Conservation (phyloP, 176 grass and related monocot species). For the Oryza coarctata region DNA sequence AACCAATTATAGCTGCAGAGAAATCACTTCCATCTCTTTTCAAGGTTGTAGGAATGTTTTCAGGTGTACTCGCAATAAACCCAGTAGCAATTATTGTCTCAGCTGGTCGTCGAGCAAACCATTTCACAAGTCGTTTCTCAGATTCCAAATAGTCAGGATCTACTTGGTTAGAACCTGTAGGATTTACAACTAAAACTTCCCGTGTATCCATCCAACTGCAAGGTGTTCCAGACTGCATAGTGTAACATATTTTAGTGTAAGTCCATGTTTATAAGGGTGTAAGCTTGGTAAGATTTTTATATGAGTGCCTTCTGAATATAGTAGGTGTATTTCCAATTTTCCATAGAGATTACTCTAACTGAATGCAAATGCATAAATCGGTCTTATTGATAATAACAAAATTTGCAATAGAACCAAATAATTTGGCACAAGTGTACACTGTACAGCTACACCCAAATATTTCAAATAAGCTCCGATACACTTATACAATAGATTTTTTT, state of each 20-base stretch:
- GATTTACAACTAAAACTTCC: slow-evolving; percentile 92
- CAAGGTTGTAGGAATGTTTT: slow-evolving; percentile 85
- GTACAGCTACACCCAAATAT: background rate
- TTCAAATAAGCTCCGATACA: background rate
- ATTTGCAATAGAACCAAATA: background rate
- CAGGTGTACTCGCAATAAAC: slow-evolving; percentile 82
- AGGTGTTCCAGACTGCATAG: slow-evolving; percentile 67
- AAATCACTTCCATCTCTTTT: slow-evolving; percentile 99
- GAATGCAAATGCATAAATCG: background rate
- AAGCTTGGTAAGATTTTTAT: background rate
- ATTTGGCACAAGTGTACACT: background rate
- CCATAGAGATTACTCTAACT: background rate
- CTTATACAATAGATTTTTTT: background rate
- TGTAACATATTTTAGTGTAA: slow-evolving; percentile 1
- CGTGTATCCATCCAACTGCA: slow-evolving; percentile 99
- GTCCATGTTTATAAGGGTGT: background rate
- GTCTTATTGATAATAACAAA: background rate
- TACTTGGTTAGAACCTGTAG: slow-evolving; percentile 74
- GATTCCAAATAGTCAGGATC: slow-evolving; percentile 89
- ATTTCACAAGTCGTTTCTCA: slow-evolving; percentile 78
- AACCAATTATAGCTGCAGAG: slow-evolving; percentile 93
- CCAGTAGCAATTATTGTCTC: slow-evolving; percentile 87
- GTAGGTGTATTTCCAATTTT: background rate
- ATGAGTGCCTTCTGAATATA: background rate
- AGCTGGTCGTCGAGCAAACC: slow-evolving; percentile 66